Conservation (phyloP, 1,284 basidiomycete genomes). For the Leccinum subfulvum region DNA sequence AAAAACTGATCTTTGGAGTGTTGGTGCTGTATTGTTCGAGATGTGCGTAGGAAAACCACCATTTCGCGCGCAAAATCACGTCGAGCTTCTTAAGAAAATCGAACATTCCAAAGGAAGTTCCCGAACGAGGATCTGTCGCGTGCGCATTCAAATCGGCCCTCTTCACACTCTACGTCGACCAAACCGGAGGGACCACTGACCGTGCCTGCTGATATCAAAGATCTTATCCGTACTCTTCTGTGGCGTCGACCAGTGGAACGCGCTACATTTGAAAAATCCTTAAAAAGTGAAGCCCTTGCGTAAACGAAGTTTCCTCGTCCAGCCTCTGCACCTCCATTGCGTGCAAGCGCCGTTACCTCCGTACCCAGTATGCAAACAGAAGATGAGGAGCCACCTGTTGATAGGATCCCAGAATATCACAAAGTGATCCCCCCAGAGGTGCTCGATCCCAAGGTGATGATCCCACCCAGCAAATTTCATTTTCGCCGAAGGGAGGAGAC, state of each 20-base stretch:
- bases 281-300: constrained; percentile 73
- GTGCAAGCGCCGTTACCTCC: constrained; percentile 11
- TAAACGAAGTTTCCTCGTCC: constrained; percentile 72
- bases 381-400: constrained; percentile 30
- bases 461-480: constrained; percentile 74
- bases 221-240: constrained; percentile 79
- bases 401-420: constrained; percentile 60
- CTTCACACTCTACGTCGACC: constrained; percentile 18
- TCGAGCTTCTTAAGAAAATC: constrained; percentile 93
- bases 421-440: constrained; percentile 71
- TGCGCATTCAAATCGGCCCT: constrained; percentile 19
- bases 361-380: constrained; percentile 24
- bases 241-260: constrained; percentile 85
- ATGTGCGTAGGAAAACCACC: constrained; percentile 93
- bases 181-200: constrained; percentile 43
- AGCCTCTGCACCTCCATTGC: constrained; percentile 26
- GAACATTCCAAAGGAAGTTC: constrained; percentile 85
- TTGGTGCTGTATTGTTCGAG: constrained; percentile 95
- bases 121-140: constrained; percentile 78
- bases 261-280: constrained; percentile 91
- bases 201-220: constrained; percentile 86
- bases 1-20: constrained; percentile 97
- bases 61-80: constrained; percentile 93
- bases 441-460: constrained; percentile 72
- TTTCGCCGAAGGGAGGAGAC: constrained; percentile 46